A percentile compares a stretch with the other conserved stretches of the same genome.
These are phyloP conservation scores for Penicillium canescens DNA, from an alignment of 495 filamentous ascomycete species.

Conservation along the genomic window DNA sequence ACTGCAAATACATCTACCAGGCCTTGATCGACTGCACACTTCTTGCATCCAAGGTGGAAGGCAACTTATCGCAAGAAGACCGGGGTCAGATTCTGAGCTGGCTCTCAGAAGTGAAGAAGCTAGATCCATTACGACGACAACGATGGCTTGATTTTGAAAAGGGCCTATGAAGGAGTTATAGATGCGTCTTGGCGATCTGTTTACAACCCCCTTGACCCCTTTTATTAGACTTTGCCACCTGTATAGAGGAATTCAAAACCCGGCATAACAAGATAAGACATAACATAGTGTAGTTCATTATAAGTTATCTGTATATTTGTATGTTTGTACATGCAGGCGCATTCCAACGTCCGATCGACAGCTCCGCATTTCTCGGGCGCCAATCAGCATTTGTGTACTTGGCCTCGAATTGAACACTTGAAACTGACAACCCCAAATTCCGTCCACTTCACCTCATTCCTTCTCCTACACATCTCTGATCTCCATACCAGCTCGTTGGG, in stretches of 20 bases:
- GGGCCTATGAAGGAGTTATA: conserved; percentile 21
- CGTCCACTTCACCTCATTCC: conserved; percentile 23
- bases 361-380: conserved; percentile 11
- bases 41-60: conserved; percentile 37
- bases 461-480: conserved; percentile 8
- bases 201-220: conserved; percentile 2
- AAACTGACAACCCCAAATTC: conserved; percentile 23
- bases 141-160: conserved; percentile 66
- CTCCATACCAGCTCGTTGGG: conserved; percentile 7
- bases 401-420: conserved; percentile 19
- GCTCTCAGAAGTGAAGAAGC: conserved; percentile 60
- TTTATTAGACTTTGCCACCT: background rate
- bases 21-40: conserved; percentile 63
- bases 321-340: conserved; percentile 4
- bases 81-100: conserved; percentile 51
- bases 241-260: too few relatives aligned
- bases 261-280: too few relatives aligned
- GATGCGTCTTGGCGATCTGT: background rate
- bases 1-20: conserved; percentile 81
- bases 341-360: conserved; percentile 25
- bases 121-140: conserved; percentile 71
- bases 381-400: conserved; percentile 27
- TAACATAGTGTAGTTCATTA: background rate
- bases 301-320: background rate
- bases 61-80: conserved; percentile 37